Evolutionary conservation across 2,329 filamentous ascomycete genomes (phyloP).

Genomic region (Hypoxylon sp.): DNA sequence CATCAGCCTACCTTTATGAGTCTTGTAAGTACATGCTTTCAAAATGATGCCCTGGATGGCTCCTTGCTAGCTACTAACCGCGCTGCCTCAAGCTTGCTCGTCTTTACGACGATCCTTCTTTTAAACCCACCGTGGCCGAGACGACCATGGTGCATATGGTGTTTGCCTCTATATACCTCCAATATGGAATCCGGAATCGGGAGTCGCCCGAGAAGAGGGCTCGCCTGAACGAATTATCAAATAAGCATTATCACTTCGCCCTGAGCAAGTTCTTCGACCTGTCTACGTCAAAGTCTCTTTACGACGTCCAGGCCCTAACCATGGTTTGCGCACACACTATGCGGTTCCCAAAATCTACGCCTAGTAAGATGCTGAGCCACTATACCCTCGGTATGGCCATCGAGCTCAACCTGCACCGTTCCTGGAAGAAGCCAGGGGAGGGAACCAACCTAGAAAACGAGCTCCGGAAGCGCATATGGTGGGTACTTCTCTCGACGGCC

Average conservation of each 20-base stretch:
- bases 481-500: constrained; percentile 71
- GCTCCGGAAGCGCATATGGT: constrained; percentile 80
- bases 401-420: constrained; percentile 78
- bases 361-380: constrained; percentile 72
- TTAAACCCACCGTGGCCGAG: constrained; percentile 69
- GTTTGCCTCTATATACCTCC: constrained; percentile 78
- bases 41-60: not conserved
- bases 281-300: constrained; percentile 65
- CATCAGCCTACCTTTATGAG: constrained; percentile 77
- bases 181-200: constrained; percentile 75
- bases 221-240: constrained; percentile 69
- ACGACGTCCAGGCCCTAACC: constrained; percentile 75
- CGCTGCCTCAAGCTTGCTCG: constrained; percentile 58
- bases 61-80: constrained; percentile 28
- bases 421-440: constrained; percentile 60
- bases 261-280: constrained; percentile 74
- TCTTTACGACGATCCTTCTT: constrained; percentile 74
- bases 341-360: constrained; percentile 80
- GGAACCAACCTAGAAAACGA: constrained; percentile 71
- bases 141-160: constrained; percentile 79
- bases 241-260: constrained; percentile 80
- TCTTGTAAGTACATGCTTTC: constrained; percentile 59
- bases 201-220: constrained; percentile 61
- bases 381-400: constrained; percentile 73
- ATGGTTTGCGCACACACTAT: constrained; percentile 77